Evolutionary conservation across 2,329 filamentous ascomycete genomes (phyloP).

Genomic region (Cephalotrichum gorgonifer): DNA sequence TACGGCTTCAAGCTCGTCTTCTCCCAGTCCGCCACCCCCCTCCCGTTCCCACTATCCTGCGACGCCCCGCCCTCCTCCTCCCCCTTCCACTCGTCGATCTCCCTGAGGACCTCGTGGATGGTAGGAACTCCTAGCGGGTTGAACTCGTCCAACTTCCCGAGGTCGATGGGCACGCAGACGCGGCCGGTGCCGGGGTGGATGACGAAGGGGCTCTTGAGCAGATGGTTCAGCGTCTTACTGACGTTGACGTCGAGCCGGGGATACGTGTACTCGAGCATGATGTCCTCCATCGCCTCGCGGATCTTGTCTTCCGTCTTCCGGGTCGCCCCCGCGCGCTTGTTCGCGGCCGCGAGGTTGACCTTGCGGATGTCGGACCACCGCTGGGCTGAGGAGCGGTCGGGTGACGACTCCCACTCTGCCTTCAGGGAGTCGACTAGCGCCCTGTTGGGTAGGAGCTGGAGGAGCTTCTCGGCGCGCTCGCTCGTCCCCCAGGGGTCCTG

Average conservation of each 20-base stretch:
- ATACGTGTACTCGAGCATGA: conserved; percentile 95
- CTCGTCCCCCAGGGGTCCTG: conserved; percentile 76
- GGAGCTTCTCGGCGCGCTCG: conserved; percentile 64
- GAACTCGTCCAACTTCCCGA: conserved; percentile 63
- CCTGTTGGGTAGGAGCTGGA: conserved; percentile 76
- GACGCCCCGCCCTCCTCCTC: conserved; percentile 28
- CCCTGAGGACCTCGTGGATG: conserved; percentile 66
- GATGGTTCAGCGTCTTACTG: conserved; percentile 94
- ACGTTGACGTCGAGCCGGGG: conserved; percentile 94
- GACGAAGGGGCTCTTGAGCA: conserved; percentile 94
- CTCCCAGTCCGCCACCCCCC: conserved; percentile 70
- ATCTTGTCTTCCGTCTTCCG: conserved; percentile 34
- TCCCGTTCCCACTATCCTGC: conserved; percentile 17
- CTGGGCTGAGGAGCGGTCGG: conserved; percentile 60
- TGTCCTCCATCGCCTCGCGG: conserved; percentile 85
- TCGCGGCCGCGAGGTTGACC: conserved; percentile 65
- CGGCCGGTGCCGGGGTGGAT: conserved; percentile 89
- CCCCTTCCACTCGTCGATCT: conserved; percentile 74
- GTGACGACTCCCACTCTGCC: conserved; percentile 83
- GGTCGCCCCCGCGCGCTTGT: conserved; percentile 60
- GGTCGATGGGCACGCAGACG: conserved; percentile 92
- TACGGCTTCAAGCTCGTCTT: conserved; percentile 94
- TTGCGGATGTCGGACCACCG: conserved; percentile 96
- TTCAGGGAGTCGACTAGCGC: conserved; percentile 67
- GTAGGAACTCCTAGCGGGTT: conserved; percentile 85